A percentile compares a stretch with the other conserved stretches of the same genome.
Evolutionary conservation across 345 rosid genomes (phyloP).

Genomic region (Lepidium didymum): DNA sequence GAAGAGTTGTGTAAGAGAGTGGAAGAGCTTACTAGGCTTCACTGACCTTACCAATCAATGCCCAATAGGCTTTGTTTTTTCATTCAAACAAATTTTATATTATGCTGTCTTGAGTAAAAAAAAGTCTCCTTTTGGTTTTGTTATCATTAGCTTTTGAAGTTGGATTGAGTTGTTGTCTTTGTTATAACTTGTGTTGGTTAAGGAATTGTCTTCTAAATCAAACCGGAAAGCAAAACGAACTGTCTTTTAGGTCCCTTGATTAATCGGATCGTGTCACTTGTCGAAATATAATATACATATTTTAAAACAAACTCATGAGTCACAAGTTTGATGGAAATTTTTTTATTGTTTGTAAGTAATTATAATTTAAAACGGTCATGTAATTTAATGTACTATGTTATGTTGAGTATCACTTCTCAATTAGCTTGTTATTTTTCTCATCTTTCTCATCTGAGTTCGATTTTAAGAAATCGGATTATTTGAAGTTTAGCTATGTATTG

Average conservation of each 20-base stretch:
- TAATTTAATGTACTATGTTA: no score
- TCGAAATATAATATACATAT: not conserved
- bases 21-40: constrained; percentile 89
- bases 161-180: not conserved
- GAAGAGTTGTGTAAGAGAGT: constrained; percentile 91
- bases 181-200: not conserved
- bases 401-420: no score
- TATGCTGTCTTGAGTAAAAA: not conserved
- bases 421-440: no score
- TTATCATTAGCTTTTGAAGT: constrained; percentile 4
- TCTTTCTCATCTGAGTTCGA: no score
- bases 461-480: no score
- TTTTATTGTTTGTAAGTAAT: no score
- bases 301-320: no score
- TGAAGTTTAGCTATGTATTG: no score
- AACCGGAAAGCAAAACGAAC: not conserved
- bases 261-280: not conserved
- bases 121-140: constrained; percentile 3
- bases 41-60: constrained; percentile 33
- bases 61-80: not conserved
- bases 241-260: not conserved
- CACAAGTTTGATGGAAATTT: no score
- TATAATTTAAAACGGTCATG: no score
- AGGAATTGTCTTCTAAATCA: not conserved
- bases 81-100: not conserved